Evolutionary conservation across 1,139 yeast genomes (phyloP).

Genomic region (Debaryomycetaceae sp.): DNA sequence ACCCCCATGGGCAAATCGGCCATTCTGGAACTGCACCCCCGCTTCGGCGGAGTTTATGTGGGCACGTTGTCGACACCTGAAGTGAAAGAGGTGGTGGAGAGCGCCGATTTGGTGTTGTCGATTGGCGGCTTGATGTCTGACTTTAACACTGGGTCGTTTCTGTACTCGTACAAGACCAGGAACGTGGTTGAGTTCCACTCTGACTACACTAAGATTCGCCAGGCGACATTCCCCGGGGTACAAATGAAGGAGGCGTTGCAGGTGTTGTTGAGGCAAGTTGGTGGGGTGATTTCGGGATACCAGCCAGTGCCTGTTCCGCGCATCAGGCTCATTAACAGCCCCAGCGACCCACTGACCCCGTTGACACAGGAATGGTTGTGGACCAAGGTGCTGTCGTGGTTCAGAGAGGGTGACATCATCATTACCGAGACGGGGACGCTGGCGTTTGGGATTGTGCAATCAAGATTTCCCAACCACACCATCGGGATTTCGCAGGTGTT

Average conservation of each 20-base stretch:
- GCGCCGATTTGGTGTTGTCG: slow-evolving; percentile 28
- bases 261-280: slow-evolving; percentile 15
- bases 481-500: slow-evolving; percentile 37
- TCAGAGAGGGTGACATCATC: slow-evolving; percentile 32
- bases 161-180: slow-evolving; percentile 32
- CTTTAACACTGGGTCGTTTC: slow-evolving; percentile 39
- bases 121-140: slow-evolving; percentile 36
- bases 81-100: slow-evolving; percentile 27
- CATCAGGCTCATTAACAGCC: slow-evolving; percentile 11
- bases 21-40: slow-evolving; percentile 52
- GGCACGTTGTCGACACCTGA: slow-evolving; percentile 30
- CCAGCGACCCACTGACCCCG: slow-evolving; percentile 11
- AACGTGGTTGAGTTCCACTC: slow-evolving; percentile 39
- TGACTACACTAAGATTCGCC: slow-evolving; percentile 31
- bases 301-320: slow-evolving; percentile 15
- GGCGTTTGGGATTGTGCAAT: slow-evolving; percentile 38
- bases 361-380: slow-evolving; percentile 34
- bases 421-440: slow-evolving; percentile 40
- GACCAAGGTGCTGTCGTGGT: slow-evolving; percentile 29
- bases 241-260: slow-evolving; percentile 33
- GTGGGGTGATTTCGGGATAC: slow-evolving; percentile 14
- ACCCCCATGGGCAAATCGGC: slow-evolving; percentile 91
- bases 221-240: slow-evolving; percentile 31
- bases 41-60: slow-evolving; percentile 29
- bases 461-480: slow-evolving; percentile 30